Conservation (phyloP, 2,329 filamentous ascomycete species). For the Pseudocercospora eumusae region DNA sequence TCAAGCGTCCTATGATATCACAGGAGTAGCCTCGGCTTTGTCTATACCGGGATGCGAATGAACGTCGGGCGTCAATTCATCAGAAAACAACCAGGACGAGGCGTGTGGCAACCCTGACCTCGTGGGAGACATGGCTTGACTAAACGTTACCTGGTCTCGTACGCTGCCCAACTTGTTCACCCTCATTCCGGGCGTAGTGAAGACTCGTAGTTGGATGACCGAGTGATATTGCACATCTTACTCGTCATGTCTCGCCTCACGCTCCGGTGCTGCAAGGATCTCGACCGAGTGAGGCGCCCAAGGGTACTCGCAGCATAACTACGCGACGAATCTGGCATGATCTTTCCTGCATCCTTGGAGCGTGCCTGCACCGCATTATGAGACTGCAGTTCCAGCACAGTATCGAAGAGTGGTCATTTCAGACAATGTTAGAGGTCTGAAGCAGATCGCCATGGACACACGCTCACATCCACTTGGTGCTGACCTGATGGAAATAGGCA, state of each 20-base stretch:
- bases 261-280: neutral
- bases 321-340: neutral
- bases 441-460: neutral
- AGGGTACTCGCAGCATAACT: neutral
- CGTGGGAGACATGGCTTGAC: neutral
- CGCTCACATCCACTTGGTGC: no score
- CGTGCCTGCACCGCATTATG: neutral
- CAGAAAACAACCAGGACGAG: slow-evolving; percentile 4
- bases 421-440: no score
- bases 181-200: neutral
- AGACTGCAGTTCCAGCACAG: neutral
- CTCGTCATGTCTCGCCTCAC: slow-evolving; percentile 3
- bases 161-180: neutral
- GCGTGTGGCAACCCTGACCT: neutral
- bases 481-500: no score
- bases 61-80: neutral
- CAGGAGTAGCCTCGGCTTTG: neutral
- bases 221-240: neutral
- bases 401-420: neutral
- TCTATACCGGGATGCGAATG: neutral
- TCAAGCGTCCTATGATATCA: neutral
- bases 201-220: neutral
- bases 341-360: neutral
- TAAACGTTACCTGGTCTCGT: neutral
- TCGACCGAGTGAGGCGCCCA: slow-evolving; percentile 4